Evolutionary conservation across 768 basidiomycete species (phyloP).

Genomic region (Xerocomellus chrysenteron): DNA sequence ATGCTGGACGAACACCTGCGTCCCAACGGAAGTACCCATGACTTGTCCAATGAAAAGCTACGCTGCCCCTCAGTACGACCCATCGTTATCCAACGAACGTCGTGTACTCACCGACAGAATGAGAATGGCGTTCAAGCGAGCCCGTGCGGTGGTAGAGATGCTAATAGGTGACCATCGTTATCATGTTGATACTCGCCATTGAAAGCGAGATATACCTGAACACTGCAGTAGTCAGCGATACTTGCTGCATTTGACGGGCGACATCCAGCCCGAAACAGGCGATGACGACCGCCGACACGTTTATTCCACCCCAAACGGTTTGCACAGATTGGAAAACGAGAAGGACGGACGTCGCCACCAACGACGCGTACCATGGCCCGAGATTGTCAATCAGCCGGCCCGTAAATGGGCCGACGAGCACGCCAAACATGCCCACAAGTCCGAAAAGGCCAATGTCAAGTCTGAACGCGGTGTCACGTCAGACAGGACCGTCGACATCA

Average conservation of each 20-base stretch:
- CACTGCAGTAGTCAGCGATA: conserved; percentile 60
- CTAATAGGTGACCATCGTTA: conserved; percentile 14
- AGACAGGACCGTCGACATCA: neutral
- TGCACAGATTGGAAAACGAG: conserved; percentile 61
- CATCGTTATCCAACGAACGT: neutral
- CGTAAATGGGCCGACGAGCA: conserved; percentile 64
- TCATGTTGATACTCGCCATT: neutral
- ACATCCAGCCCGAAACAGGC: conserved; percentile 71
- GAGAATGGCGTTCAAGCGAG: conserved; percentile 75
- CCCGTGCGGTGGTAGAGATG: conserved; percentile 48
- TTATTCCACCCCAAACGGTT: conserved; percentile 65
- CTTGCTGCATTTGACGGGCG: conserved; percentile 72
- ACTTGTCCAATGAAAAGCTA: conserved; percentile 77
- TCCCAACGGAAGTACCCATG: conserved; percentile 75
- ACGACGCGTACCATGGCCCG: conserved; percentile 75
- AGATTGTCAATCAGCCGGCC: conserved; percentile 70
- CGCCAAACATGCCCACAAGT: conserved; percentile 69
- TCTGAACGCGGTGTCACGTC: conserved; percentile 17
- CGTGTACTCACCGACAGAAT: conserved; percentile 56
- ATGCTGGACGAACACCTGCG: conserved; percentile 61
- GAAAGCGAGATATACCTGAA: conserved; percentile 42
- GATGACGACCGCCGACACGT: conserved; percentile 68
- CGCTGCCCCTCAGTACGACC: neutral
- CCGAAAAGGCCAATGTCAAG: conserved; percentile 73
- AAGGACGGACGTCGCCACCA: conserved; percentile 50